Percentiles rank a stretch among this genome's conserved stretches.
These are phyloP conservation scores for Tolypocladium capitatum DNA, from an alignment of 2,329 filamentous ascomycete species.

Conservation along the genomic window DNA sequence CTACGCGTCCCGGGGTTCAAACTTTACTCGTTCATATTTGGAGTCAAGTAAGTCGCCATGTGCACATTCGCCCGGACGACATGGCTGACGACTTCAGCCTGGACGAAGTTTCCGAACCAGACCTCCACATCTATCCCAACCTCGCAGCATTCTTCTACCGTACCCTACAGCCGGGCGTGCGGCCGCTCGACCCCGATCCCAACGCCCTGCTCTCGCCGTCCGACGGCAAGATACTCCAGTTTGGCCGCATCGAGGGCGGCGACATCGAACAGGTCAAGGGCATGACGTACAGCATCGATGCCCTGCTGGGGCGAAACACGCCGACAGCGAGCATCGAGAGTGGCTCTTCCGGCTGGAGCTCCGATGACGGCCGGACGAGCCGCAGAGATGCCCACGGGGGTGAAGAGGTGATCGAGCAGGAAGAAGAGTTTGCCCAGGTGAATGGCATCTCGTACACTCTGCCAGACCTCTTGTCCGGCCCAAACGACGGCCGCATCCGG, in stretches of 20 bases:
- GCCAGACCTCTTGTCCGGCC: slow-evolving; percentile 74
- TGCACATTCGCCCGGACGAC: neutral
- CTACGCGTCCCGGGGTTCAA: slow-evolving; percentile 82
- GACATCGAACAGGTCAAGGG: slow-evolving; percentile 98
- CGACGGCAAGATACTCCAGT: slow-evolving; percentile 84
- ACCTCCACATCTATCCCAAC: slow-evolving; percentile 83
- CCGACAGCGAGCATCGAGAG: slow-evolving; percentile 41
- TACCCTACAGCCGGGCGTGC: slow-evolving; percentile 73
- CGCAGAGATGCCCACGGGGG: slow-evolving; percentile 26
- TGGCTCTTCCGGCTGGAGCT: slow-evolving; percentile 9
- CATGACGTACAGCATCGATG: slow-evolving; percentile 93
- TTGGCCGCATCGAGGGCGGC: slow-evolving; percentile 79
- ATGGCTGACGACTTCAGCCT: slow-evolving; percentile 36
- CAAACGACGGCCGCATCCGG: slow-evolving; percentile 28
- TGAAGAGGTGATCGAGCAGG: slow-evolving; percentile 58
- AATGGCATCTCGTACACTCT: slow-evolving; percentile 95
- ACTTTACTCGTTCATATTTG: slow-evolving; percentile 80
- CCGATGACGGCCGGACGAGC: slow-evolving; percentile 11
- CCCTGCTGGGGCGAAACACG: slow-evolving; percentile 62
- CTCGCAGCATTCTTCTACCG: slow-evolving; percentile 96
- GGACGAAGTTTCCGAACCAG: slow-evolving; percentile 73
- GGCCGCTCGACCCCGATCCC: slow-evolving; percentile 70
- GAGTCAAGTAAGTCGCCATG: slow-evolving; percentile 49
- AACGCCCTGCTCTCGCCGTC: slow-evolving; percentile 76
- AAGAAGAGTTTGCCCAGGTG: slow-evolving; percentile 86